These are phyloP conservation scores for Talaromyces wortmannii DNA, from an alignment of 495 filamentous ascomycete genomes.

Conservation along the genomic window DNA sequence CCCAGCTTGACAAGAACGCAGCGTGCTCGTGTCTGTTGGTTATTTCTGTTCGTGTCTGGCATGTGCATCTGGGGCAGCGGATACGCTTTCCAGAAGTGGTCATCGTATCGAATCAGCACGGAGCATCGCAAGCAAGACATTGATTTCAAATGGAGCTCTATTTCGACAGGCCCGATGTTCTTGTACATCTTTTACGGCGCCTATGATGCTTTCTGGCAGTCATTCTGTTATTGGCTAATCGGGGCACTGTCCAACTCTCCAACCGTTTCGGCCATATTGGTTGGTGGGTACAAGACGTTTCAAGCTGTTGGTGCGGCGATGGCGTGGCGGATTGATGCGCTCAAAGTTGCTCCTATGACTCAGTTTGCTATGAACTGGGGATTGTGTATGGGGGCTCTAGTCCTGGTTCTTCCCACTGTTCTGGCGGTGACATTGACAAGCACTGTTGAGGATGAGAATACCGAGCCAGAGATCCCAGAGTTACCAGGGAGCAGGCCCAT, in stretches of 20 bases:
- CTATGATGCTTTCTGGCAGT: constrained; percentile 55
- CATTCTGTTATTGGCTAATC: constrained; percentile 83
- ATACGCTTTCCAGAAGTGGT: constrained; percentile 42
- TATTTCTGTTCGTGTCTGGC: constrained; percentile 34
- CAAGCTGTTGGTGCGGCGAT: constrained; percentile 81
- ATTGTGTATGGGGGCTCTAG: constrained; percentile 55
- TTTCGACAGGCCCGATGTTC: constrained; percentile 44
- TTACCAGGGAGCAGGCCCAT: too few relatives aligned
- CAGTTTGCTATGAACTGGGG: constrained; percentile 55
- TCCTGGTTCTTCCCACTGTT: constrained; percentile 67
- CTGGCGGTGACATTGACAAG: constrained; percentile 26
- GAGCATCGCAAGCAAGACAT: constrained; percentile 27
- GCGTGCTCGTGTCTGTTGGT: constrained; percentile 37
- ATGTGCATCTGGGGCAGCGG: constrained; percentile 50
- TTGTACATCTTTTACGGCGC: constrained; percentile 49
- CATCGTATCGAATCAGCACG: constrained; percentile 17
- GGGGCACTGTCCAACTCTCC: constrained; percentile 81
- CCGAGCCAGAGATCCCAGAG: too few relatives aligned
- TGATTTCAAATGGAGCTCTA: constrained; percentile 22
- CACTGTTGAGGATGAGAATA: background rate
- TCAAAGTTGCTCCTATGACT: constrained; percentile 51
- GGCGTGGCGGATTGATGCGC: constrained; percentile 68
- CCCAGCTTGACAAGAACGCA: constrained; percentile 25
- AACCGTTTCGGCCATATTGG: constrained; percentile 77
- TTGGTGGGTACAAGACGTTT: constrained; percentile 91